phyloP scores from a whole-genome alignment of 257 asterid species.

The Perilla frutescens region DNA sequence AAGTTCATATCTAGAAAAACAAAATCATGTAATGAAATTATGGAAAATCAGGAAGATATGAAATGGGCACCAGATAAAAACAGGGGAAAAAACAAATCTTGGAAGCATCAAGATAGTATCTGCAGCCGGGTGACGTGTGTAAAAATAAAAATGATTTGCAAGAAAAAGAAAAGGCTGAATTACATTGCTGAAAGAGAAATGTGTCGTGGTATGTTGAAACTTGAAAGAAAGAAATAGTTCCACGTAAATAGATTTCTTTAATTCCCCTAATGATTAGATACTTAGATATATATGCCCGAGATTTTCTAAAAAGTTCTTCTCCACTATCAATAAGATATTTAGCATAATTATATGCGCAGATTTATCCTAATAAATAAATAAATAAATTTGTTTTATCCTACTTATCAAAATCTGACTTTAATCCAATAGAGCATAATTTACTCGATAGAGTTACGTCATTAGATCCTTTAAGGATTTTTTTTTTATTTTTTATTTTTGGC shows the following conservation, averaged over 20 bases:
- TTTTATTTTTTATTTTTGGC: background rate
- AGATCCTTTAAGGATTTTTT: too few species aligned
- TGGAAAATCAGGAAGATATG: background rate
- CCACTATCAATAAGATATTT: slow-evolving; percentile 2
- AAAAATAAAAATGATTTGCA: slow-evolving; percentile 4
- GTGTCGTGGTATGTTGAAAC: background rate
- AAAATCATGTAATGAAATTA: background rate
- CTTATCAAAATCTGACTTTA: background rate
- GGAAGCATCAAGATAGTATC: slow-evolving; percentile 3
- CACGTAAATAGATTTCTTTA: slow-evolving; percentile 23
- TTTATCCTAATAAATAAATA: background rate
- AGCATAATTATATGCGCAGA: background rate
- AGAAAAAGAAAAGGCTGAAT: slow-evolving; percentile 1
- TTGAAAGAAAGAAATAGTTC: background rate
- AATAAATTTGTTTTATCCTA: too few species aligned
- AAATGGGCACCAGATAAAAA: slow-evolving; percentile 1
- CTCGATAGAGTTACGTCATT: too few species aligned
- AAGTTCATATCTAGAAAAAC: background rate
- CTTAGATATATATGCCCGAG: background rate
- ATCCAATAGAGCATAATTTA: too few species aligned
- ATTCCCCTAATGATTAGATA: slow-evolving; percentile 29
- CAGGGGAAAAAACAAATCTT: background rate
- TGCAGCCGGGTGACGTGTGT: slow-evolving; percentile 15
- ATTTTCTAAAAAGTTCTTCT: slow-evolving; percentile 9
- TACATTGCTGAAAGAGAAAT: slow-evolving; percentile 21